These are phyloP conservation scores for Lomentospora prolificans DNA, from an alignment of 2,329 filamentous ascomycete genomes.

Conservation along the genomic window DNA sequence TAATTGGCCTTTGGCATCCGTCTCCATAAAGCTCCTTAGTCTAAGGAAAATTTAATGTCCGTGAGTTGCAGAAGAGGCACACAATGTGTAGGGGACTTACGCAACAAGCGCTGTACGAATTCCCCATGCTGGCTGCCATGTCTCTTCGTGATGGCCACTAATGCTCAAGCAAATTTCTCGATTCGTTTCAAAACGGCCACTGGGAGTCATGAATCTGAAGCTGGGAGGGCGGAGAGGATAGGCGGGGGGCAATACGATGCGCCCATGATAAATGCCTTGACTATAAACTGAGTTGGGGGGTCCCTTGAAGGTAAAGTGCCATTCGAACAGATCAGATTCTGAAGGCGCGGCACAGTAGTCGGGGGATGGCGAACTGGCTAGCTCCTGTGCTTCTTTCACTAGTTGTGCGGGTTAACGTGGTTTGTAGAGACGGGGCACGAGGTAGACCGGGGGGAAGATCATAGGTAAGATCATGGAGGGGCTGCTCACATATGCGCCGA, in stretches of 20 bases:
- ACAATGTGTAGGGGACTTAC: constrained; percentile 18
- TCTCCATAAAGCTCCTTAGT: constrained; percentile 87
- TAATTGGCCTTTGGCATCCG: constrained; percentile 75
- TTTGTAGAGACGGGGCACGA: background rate
- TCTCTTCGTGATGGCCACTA: constrained; percentile 91
- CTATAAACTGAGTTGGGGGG: constrained; percentile 74
- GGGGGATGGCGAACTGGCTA: constrained; percentile 67
- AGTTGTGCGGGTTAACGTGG: background rate
- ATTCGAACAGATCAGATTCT: constrained; percentile 89
- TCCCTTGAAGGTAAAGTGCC: constrained; percentile 96
- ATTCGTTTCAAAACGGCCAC: constrained; percentile 89
- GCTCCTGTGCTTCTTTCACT: constrained; percentile 87
- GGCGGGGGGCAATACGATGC: constrained; percentile 78
- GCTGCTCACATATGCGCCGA: constrained; percentile 63
- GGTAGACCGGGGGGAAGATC: too few relatives aligned
- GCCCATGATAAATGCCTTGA: constrained; percentile 84
- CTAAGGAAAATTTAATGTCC: constrained; percentile 16
- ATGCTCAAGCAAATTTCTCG: constrained; percentile 94
- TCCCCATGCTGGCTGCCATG: constrained; percentile 97
- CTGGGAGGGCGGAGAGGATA: constrained; percentile 88
- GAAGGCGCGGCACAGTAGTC: constrained; percentile 81
- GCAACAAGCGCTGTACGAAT: constrained; percentile 77
- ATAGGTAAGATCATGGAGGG: too few relatives aligned
- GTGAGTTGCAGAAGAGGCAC: background rate
- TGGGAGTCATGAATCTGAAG: constrained; percentile 92